These are phyloP conservation scores for Rhodotorula diobovata DNA, from an alignment of 768 basidiomycete species.

Conservation along the genomic window DNA sequence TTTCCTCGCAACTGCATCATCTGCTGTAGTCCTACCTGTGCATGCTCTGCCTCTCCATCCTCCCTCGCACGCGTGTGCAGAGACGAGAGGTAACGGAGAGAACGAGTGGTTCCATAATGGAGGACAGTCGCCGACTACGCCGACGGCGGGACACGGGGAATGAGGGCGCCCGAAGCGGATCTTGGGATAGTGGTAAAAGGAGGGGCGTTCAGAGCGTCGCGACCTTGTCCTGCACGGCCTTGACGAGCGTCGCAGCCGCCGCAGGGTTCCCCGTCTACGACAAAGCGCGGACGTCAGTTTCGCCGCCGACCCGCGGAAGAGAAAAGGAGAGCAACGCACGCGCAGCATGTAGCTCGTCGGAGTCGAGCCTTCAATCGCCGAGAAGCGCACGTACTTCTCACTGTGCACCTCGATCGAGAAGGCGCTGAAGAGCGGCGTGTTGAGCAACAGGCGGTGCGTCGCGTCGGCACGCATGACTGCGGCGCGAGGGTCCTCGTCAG, in stretches of 20 bases:
- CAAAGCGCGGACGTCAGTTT: neutral
- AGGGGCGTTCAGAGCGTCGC: slow-evolving; percentile 10
- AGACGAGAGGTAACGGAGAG: too few species aligned
- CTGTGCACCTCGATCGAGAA: slow-evolving; percentile 37
- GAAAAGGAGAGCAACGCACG: slow-evolving; percentile 14
- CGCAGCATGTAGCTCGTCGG: slow-evolving; percentile 40
- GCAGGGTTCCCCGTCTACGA: slow-evolving; percentile 10
- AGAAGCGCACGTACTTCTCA: slow-evolving; percentile 42
- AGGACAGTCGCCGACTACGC: too few species aligned
- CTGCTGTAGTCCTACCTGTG: too few species aligned
- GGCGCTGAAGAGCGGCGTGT: slow-evolving; percentile 37
- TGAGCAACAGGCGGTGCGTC: slow-evolving; percentile 40
- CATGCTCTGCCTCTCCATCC: too few species aligned
- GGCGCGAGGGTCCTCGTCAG: neutral
- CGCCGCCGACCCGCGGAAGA: too few species aligned
- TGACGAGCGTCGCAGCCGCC: slow-evolving; percentile 16
- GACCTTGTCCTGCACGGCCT: slow-evolving; percentile 29
- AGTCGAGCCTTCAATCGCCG: slow-evolving; percentile 20
- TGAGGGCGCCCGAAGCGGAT: too few species aligned
- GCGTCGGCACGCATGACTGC: slow-evolving; percentile 42
- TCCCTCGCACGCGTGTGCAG: too few species aligned
- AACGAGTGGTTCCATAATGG: neutral
- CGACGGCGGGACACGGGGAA: too few species aligned
- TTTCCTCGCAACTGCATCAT: too few species aligned
- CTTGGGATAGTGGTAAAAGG: neutral